Base-by-base conservation (phyloP, 2,329 filamentous ascomycete species). In the Lasiodiplodia hormozganensis region DNA sequence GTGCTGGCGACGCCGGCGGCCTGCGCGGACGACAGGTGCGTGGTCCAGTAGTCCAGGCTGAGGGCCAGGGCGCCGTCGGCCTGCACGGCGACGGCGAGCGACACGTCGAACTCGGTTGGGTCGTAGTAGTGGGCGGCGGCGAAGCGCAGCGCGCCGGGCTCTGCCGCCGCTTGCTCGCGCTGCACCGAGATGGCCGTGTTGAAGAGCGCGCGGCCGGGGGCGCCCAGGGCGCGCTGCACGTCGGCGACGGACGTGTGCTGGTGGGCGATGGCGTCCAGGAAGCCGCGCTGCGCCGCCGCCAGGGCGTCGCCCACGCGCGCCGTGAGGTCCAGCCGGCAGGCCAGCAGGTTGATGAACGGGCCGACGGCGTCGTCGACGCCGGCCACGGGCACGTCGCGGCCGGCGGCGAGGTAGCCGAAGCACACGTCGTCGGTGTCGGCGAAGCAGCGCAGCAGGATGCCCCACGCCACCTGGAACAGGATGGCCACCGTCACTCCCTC, bases 291-390 rank as follows among this genome's bases (percentile, higher is more conserved):
- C 0, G 12, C 4, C 2, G 3, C 10, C 2, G 49, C 23, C 21
- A 12, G 10, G 11, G 25, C 25, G 14, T 57, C 11, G 7, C 11
- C 36, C 1, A 62, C 4, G 2, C 4, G 1, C 5, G 23, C 57
- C 1, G 18, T 18, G 25, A 28, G 25, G 25, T 28, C 25, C 25
- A 28, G 25, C 25, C 25, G 25, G n/a, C 74, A 69, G 1, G 76
- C 75, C 6, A 77, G 70, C 3, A 75, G 78, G 7, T 76, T 71
- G 54, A 77, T 72, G 18, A 70, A 67, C 21, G 75, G 74, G 28
- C 74, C 76, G 23, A 71, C 66, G 4, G 73, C 70, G 4, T 69
- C 49, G n/a, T 65, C 68, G 2, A 72, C 66, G 11, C 69, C 70
- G 1, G 67, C 28, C 2, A 77, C 49, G 6, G 73, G 54, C 16